Percentiles rank a stretch among this genome's conserved stretches.
Evolutionary conservation across 2,329 filamentous ascomycete species (phyloP).

Genomic region (Apiospora aurea): DNA sequence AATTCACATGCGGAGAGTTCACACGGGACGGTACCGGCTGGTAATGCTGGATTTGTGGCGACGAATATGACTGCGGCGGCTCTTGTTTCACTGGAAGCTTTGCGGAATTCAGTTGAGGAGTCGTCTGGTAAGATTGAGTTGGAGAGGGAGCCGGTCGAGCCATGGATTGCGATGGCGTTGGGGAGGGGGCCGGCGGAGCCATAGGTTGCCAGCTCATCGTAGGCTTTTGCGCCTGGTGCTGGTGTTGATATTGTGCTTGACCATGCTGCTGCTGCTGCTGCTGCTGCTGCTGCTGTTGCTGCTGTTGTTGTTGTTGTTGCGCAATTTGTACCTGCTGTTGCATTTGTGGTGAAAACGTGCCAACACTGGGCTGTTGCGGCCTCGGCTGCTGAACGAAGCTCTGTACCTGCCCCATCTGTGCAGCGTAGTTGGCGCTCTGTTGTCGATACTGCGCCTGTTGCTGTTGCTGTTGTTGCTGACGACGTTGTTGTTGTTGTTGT

Average conservation of each 20-base stretch:
- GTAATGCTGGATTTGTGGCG: constrained; percentile 11
- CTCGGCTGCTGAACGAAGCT: constrained; percentile 25
- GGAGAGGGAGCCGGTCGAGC: constrained; percentile 35
- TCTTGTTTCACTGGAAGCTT: constrained; percentile 5
- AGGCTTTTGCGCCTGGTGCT: constrained; percentile 24
- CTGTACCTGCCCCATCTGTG: constrained; percentile 27
- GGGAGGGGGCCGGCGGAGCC: constrained; percentile 35
- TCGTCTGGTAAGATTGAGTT: constrained; percentile 51
- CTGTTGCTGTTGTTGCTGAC: constrained; percentile 40
- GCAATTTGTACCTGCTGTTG: constrained; percentile 13
- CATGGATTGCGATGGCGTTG: constrained; percentile 36
- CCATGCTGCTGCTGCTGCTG: constrained; percentile 30
- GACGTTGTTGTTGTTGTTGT: constrained; percentile 37
- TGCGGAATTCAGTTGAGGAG: constrained; percentile 43
- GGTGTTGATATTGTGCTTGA: constrained; percentile 28
- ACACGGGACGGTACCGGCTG: constrained; percentile 25
- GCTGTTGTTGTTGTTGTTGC: too few species aligned
- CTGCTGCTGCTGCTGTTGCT: constrained; percentile 30
- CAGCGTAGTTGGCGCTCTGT: constrained; percentile 29
- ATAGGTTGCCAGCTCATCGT: constrained; percentile 40
- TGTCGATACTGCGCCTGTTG: constrained; percentile 34
- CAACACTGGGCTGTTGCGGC: constrained; percentile 9
- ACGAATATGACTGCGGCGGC: not conserved
- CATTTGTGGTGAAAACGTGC: constrained; percentile 8
- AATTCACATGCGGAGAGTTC: constrained; percentile 33